Evolutionary conservation across 2,329 filamentous ascomycete genomes (phyloP).

Genomic region (Aureobasidium sp.): DNA sequence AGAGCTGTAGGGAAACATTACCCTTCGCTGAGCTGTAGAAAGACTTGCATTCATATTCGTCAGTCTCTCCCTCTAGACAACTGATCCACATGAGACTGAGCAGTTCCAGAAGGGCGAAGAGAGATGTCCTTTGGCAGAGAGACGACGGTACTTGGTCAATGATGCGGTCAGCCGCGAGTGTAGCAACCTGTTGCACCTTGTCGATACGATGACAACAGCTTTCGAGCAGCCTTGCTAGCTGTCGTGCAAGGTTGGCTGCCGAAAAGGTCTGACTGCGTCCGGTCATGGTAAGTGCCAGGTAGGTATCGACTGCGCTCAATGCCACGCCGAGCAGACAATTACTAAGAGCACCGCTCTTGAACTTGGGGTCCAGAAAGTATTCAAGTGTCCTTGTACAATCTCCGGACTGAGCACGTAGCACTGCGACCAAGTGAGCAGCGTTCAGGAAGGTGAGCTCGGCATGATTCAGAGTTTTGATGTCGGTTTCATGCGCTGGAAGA

Average conservation of each 20-base stretch:
- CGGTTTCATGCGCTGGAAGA: conserved; percentile 64
- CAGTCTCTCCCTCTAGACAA: conserved; percentile 87
- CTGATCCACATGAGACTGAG: conserved; percentile 91
- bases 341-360: conserved; percentile 51
- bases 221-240: conserved; percentile 77
- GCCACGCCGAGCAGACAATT: conserved; percentile 55
- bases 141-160: conserved; percentile 78
- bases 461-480: conserved; percentile 77
- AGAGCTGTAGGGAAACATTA: conserved; percentile 77
- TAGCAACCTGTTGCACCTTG: conserved; percentile 80
- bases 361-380: conserved; percentile 92
- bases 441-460: conserved; percentile 88
- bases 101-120: conserved; percentile 88
- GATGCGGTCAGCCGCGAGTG: conserved; percentile 74
- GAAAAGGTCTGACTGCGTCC: conserved; percentile 70
- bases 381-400: conserved; percentile 82
- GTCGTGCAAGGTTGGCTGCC: conserved; percentile 81
- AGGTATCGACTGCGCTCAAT: conserved; percentile 65
- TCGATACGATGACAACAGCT: conserved; percentile 90
- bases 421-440: conserved; percentile 82
- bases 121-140: conserved; percentile 77
- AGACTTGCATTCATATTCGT: conserved; percentile 82
- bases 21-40: conserved; percentile 69
- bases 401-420: conserved; percentile 72
- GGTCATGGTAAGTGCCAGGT: conserved; percentile 64